A percentile compares a stretch with the other conserved stretches of the same genome.
Evolutionary conservation across 768 basidiomycete species (phyloP).

Genomic region (Fomitopsis pulvina): DNA sequence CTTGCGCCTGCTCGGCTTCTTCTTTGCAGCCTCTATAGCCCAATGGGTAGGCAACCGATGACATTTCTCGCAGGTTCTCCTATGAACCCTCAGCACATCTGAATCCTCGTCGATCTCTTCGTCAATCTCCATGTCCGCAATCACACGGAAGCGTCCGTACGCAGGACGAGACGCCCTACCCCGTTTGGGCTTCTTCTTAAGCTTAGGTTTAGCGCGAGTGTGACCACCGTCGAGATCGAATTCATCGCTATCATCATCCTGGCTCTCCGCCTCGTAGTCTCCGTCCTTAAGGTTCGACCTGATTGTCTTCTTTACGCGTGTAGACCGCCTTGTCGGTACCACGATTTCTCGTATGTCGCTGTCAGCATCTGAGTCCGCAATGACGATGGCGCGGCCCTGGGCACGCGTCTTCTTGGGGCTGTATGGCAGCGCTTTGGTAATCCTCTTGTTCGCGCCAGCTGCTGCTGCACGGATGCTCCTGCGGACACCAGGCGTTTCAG

Average conservation of each 20-base stretch:
- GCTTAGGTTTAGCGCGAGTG: conserved; percentile 23
- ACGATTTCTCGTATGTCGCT: conserved; percentile 25
- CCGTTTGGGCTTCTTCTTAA: conserved; percentile 28
- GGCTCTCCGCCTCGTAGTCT: conserved; percentile 10
- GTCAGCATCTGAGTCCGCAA: conserved; percentile 32
- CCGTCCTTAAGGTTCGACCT: conserved; percentile 16
- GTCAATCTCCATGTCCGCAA: conserved; percentile 35
- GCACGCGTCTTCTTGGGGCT: conserved; percentile 60
- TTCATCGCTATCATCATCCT: conserved; percentile 11
- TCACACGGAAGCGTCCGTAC: conserved; percentile 40
- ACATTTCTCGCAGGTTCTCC: conserved; percentile 68
- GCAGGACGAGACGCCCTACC: conserved; percentile 37
- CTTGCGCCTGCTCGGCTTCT: conserved; percentile 29
- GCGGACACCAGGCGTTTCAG: too few relatives aligned
- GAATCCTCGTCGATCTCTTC: conserved; percentile 48
- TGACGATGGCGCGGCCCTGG: conserved; percentile 20
- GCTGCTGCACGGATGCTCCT: conserved; percentile 7
- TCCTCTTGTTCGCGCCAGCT: conserved; percentile 11
- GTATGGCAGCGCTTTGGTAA: conserved; percentile 48
- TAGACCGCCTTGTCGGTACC: conserved; percentile 36
- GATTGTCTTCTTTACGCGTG: conserved; percentile 28
- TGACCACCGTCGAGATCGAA: conserved; percentile 16
- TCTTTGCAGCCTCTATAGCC: conserved; percentile 33
- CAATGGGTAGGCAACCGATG: conserved; percentile 51
- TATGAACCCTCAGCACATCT: conserved; percentile 51